phyloP scores from a whole-genome alignment of 2,329 filamentous ascomycete genomes.

The Sarocladium kiliense region DNA sequence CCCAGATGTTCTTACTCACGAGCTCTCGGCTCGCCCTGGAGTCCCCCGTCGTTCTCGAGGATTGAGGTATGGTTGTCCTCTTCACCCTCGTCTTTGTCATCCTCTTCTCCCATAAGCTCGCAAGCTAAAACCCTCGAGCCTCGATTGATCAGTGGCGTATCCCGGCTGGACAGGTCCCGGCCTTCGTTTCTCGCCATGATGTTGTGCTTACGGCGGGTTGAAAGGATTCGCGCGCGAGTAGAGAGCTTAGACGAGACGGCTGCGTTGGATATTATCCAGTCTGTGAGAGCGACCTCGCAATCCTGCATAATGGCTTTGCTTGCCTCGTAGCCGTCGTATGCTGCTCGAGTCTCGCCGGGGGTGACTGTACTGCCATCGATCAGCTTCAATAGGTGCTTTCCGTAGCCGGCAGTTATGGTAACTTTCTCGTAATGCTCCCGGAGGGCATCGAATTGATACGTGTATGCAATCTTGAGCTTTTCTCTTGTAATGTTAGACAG shows the following conservation, averaged over 20 bases:
- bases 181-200: conserved; percentile 65
- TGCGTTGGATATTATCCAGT: conserved; percentile 91
- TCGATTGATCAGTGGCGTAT: conserved; percentile 69
- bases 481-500: conserved; percentile 98
- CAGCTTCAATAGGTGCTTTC: conserved; percentile 95
- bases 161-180: conserved; percentile 77
- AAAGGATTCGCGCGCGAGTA: conserved; percentile 79
- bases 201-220: conserved; percentile 74
- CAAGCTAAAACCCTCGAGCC: conserved; percentile 86
- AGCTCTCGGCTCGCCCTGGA: conserved; percentile 53
- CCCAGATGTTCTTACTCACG: too few relatives aligned
- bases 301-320: conserved; percentile 99
- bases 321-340: conserved; percentile 96
- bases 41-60: conserved; percentile 44
- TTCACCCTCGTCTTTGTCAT: conserved; percentile 55
- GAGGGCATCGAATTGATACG: conserved; percentile 96
- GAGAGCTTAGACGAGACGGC: conserved; percentile 84
- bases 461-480: conserved; percentile 97
- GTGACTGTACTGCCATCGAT: conserved; percentile 97
- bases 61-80: conserved; percentile 27
- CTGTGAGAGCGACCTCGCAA: conserved; percentile 93
- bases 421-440: conserved; percentile 98
- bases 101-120: conserved; percentile 57
- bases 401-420: conserved; percentile 94
- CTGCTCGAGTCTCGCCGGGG: conserved; percentile 89